phyloP scores from a whole-genome alignment of 441 rosid species.

The Gossypium schwendimanii region DNA sequence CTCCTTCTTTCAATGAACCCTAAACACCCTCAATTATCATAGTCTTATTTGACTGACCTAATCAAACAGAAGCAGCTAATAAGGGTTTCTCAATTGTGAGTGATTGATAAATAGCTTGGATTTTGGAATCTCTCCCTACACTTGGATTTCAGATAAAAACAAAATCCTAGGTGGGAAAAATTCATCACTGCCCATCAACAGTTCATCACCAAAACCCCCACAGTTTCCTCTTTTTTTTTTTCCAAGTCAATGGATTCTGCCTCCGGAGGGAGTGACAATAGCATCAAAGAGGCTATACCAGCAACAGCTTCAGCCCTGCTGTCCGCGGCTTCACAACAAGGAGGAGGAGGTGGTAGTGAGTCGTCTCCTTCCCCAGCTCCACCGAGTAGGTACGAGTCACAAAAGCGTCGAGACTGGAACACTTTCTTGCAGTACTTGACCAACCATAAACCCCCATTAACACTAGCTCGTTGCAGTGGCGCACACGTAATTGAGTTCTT shows the following conservation, averaged over 20 bases:
- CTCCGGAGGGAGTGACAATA: conserved; percentile 19
- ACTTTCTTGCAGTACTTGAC: conserved; percentile 76
- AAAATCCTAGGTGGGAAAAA: background rate
- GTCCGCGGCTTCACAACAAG: conserved; percentile 7
- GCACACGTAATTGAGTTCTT: conserved; percentile 89
- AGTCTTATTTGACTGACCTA: background rate
- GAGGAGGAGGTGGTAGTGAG: background rate
- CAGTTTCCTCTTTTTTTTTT: background rate
- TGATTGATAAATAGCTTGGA: background rate
- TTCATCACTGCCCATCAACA: background rate
- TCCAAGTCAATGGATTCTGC: conserved; percentile 32
- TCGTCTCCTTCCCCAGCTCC: conserved; percentile 38
- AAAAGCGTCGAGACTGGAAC: conserved; percentile 91
- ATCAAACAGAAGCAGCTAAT: background rate
- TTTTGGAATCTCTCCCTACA: background rate
- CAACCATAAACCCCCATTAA: conserved; percentile 79
- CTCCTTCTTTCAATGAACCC: background rate
- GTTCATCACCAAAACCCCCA: too few species aligned
- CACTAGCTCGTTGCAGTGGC: conserved; percentile 73
- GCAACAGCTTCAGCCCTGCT: conserved; percentile 17
- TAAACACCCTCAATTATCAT: background rate
- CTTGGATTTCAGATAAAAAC: background rate
- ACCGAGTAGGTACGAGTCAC: conserved; percentile 84
- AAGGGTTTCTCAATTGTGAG: background rate
- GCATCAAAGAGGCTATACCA: conserved; percentile 20